A percentile compares a stretch with the other conserved stretches of the same genome.
Evolutionary conservation across 495 filamentous ascomycete genomes (phyloP).

Genomic region (Neurospora sublineolata): DNA sequence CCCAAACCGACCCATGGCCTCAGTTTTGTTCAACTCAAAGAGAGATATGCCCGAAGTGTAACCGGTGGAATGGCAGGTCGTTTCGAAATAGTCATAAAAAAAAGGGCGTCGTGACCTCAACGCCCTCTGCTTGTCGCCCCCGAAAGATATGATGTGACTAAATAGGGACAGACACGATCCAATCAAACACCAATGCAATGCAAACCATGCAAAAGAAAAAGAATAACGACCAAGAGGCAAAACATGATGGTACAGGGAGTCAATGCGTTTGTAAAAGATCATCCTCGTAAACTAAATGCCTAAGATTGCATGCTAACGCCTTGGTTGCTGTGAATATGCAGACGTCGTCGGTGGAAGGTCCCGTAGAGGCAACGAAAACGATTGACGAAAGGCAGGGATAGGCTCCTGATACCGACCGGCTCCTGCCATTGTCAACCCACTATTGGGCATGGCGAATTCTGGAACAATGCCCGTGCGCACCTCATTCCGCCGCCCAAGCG

Average conservation of each 20-base stretch:
- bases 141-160: not conserved
- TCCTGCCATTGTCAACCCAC: not conserved
- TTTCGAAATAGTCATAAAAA: not conserved
- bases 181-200: not conserved
- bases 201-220: not conserved
- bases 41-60: not conserved
- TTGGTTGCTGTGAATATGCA: not conserved
- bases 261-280: not conserved
- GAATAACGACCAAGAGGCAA: not conserved
- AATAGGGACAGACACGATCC: not conserved
- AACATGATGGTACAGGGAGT: not conserved
- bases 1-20: not conserved
- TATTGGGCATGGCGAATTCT: slow-evolving; percentile 38
- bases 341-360: not conserved
- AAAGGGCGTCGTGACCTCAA: not conserved
- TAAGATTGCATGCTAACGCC: not conserved
- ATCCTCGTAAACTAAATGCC: not conserved
- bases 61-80: not conserved
- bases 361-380: not conserved
- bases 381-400: not conserved
- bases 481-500: slow-evolving; percentile 68
- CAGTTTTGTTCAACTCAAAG: not conserved
- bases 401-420: not conserved
- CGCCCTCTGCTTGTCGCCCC: not conserved
- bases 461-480: slow-evolving; percentile 74